phyloP scores from a whole-genome alignment of 129 eudicot genomes.

The Artemisia argyi region DNA sequence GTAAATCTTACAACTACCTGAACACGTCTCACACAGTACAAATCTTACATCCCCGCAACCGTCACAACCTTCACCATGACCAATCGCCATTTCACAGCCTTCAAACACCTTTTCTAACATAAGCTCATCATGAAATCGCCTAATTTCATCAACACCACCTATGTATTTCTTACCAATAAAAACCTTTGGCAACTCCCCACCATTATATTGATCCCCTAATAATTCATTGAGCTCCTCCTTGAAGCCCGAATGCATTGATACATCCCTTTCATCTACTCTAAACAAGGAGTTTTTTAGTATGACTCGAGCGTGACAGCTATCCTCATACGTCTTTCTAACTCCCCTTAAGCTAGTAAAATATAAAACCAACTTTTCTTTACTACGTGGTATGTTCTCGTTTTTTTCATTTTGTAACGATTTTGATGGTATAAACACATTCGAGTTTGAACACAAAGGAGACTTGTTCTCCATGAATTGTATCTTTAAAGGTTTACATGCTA shows the following conservation, averaged over 20 bases:
- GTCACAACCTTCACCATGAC: constrained; percentile 50
- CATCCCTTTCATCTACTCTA: constrained; percentile 86
- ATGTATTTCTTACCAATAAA: constrained; percentile 63
- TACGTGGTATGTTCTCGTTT: constrained; percentile 3
- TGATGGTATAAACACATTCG: constrained; percentile 23
- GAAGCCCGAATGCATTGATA: constrained; percentile 93
- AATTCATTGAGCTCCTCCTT: constrained; percentile 78
- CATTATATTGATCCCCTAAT: constrained; percentile 44
- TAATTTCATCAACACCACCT: constrained; percentile 81
- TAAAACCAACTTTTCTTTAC: constrained; percentile 49
- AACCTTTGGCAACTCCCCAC: constrained; percentile 74
- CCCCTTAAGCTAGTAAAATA: constrained; percentile 91
- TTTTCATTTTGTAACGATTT: constrained; percentile 1
- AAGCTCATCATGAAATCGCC: constrained; percentile 67
- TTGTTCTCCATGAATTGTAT: constrained; percentile 30
- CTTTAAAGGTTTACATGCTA: constrained; percentile 29
- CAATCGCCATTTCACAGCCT: constrained; percentile 50
- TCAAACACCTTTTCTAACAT: constrained; percentile 65
- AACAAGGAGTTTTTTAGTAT: constrained; percentile 62
- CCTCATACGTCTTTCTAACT: constrained; percentile 89
- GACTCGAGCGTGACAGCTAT: constrained; percentile 69
- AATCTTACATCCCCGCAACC: constrained; percentile 88
- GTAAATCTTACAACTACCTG: constrained; percentile 88
- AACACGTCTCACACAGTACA: constrained; percentile 85
- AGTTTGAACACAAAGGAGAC: constrained; percentile 30